Evolutionary conservation across 2,329 filamentous ascomycete genomes (phyloP), one percentile per base, ranked within the genome.

Genomic region (Aspergillus sp.): DNA sequence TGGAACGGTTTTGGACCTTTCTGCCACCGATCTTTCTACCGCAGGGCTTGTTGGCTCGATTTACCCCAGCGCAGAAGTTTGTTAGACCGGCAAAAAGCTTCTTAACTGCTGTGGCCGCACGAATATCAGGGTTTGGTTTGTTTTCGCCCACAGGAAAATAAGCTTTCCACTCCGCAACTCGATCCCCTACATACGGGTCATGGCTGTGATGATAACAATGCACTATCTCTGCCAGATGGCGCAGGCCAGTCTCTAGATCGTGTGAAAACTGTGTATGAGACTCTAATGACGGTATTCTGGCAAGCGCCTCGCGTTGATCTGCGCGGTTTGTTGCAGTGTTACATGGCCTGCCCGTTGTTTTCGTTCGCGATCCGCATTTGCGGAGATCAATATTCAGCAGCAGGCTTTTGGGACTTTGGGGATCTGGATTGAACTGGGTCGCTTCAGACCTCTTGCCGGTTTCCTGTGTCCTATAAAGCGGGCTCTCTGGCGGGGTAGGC

Each of bases 1-100:
- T 49, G 19, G 19, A 9, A 44, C 19, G 49, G 42, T 56, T 56
- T 22, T 56, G 53, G 42, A 44, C 44, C 34, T 46, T 44, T 13
- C 20, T 37, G 22, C 53, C 51, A 5, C 51, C 51, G 12, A 53
- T 45, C n/a, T 33, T n/a, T 8, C 22, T 24, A n/a, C 15, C 6
- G 30, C 51, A 39, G 17, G 9, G 24, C 8, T 24, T 24, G 24
- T 24, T 24, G 24, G 6, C 6, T 24, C 24, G 24, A 24, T 8
- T 24, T 24, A 24, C 24, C 7, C 24, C 24, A 2, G 24, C 24
- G 24, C 24, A 24, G 24, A 6, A 24, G 8, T 24, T 24, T 24
- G 24, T 24, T 24, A 24, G 8, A 7, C 24, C 24, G 24, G 24
- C 24, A 12, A 50, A 19, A 40, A 50, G 17, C 22, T 50, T 50